Evolutionary conservation across 768 basidiomycete species (phyloP), one percentile per base, ranked within the genome.

Genomic region (Boletus pseudo-olivaceus): DNA sequence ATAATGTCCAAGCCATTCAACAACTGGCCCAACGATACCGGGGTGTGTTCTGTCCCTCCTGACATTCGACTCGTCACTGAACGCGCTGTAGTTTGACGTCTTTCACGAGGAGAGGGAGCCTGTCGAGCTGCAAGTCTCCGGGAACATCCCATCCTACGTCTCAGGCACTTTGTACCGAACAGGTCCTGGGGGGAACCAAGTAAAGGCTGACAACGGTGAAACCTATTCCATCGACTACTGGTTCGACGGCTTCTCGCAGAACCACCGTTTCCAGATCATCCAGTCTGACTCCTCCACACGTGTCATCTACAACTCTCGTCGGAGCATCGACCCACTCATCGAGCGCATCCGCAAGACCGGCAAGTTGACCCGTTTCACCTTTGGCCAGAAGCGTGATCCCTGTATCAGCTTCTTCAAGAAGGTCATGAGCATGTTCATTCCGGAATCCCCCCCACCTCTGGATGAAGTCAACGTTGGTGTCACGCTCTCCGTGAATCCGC

Each of bases 211-310:
- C 47, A 57, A 59, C 11, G 64, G 58, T 15, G 30, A 53, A 7
- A 67, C 62, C 3, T 56, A 65, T 20, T 64, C 73, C 15, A 41
- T 70, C 7, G 59, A 67, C 44, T 75, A 75, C 46, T 73, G 74
- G 75, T 76, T 76, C 50, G 75, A 76, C 47, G 75, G 75, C 27
- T 68, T 76, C 44, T 67, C 70, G 17, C 66, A 72, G 56, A 69
- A 69, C 58, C 74, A 76, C 54, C 69, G 71, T 46, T 76, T 76
- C 61, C 69, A 74, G 51, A 73, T 76, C 60, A 57, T 62, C 27
- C 59, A 70, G 40, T 51, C 66, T 0, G 62, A 52, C 19, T 20
- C 27, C 2, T 39, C 58, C 15, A 61, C 67, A 6, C 68, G 61
- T 1, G 72, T 75, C 30, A 49, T 65, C 30, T 76, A 76, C 58